phyloP scores from a whole-genome alignment of 2,329 filamentous ascomycete genomes.

The Hansfordia pulvinata region DNA sequence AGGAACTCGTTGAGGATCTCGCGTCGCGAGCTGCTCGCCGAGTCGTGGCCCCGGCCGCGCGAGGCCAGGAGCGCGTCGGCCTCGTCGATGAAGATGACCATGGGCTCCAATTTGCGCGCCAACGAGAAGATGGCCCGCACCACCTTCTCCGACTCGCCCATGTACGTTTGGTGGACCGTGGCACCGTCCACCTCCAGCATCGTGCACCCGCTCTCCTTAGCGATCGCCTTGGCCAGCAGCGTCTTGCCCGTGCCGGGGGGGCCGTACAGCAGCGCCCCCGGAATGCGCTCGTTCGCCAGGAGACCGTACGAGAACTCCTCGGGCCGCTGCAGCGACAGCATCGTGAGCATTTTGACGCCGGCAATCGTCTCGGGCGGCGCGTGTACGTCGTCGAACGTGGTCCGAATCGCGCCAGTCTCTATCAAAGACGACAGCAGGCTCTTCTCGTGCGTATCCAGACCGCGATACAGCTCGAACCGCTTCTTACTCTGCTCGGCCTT shows the following conservation, averaged over 20 bases:
- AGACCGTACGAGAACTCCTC: constrained; percentile 97
- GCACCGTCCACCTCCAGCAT: constrained; percentile 83
- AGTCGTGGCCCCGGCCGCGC: constrained; percentile 51
- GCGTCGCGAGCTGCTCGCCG: constrained; percentile 57
- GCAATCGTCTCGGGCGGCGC: constrained; percentile 72
- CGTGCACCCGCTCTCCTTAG: constrained; percentile 53
- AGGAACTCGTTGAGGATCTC: constrained; percentile 96
- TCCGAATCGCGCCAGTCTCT: constrained; percentile 67
- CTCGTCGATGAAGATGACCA: constrained; percentile 94
- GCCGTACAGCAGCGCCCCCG: constrained; percentile 77
- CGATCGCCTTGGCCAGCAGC: constrained; percentile 54
- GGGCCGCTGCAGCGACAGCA: constrained; percentile 71
- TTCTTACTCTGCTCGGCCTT: no score
- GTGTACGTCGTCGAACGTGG: constrained; percentile 79
- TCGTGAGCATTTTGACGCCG: constrained; percentile 77
- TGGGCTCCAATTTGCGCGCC: constrained; percentile 81
- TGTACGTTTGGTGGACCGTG: constrained; percentile 90
- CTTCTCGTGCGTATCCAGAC: constrained; percentile 71
- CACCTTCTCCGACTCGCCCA: constrained; percentile 94
- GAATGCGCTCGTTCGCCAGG: constrained; percentile 78
- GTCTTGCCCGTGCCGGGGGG: constrained; percentile 73
- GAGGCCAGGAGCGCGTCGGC: constrained; percentile 84
- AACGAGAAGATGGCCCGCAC: constrained; percentile 83
- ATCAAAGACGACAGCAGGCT: constrained; percentile 71
- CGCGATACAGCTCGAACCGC: no score